These are phyloP conservation scores for Kokia cookei DNA, from an alignment of 441 rosid genomes.

Conservation along the genomic window DNA sequence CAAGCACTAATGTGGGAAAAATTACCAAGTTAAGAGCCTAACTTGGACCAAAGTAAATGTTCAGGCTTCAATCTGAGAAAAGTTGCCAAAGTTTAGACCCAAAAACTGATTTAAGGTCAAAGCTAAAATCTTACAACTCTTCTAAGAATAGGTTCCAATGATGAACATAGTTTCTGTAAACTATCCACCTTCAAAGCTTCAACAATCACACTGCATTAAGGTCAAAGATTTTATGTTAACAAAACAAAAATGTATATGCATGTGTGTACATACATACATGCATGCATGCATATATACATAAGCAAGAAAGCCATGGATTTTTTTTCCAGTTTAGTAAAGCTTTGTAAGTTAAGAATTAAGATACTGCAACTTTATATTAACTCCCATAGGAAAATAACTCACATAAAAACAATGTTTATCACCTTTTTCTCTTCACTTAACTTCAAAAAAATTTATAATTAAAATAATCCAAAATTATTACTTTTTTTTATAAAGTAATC, in stretches of 20 bases:
- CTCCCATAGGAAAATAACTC: not conserved
- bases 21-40: too few species aligned
- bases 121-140: slow-evolving; percentile 70
- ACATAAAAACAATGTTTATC: not conserved
- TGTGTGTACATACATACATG: not conserved
- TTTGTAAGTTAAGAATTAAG: not conserved
- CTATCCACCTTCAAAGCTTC: slow-evolving; percentile 98
- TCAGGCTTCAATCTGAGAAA: too few species aligned
- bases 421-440: too few species aligned
- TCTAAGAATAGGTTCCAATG: slow-evolving; percentile 96
- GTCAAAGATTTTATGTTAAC: not conserved
- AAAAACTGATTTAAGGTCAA: not conserved
- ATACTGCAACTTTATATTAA: not conserved
- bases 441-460: too few species aligned
- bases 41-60: too few species aligned
- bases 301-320: not conserved
- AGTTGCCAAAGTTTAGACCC: too few species aligned
- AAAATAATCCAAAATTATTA: too few species aligned
- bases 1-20: too few species aligned
- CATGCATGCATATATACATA: too few species aligned
- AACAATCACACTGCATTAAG: slow-evolving; percentile 74
- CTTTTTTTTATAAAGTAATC: too few species aligned
- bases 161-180: slow-evolving; percentile 95
- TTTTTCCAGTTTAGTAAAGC: not conserved
- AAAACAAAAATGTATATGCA: slow-evolving; percentile 10